Conservation (phyloP, 805 yeast species). For the Lachancea cidri region DNA sequence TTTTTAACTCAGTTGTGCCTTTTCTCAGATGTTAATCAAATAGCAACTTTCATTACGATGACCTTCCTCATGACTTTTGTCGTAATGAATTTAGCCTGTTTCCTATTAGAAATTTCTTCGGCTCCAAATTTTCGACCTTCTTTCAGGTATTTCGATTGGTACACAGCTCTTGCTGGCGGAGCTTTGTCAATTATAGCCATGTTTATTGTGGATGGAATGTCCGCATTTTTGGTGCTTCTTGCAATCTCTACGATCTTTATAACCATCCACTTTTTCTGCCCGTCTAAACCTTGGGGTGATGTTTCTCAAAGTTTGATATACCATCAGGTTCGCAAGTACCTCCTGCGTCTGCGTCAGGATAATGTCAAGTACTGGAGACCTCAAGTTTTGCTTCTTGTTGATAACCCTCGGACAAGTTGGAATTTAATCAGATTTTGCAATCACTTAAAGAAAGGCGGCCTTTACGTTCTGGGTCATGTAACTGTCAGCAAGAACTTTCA, state of each 20-base stretch:
- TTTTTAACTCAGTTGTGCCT: slow-evolving; percentile 75
- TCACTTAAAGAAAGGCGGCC: slow-evolving; percentile 90
- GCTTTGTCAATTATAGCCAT: slow-evolving; percentile 69
- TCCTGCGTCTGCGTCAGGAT: slow-evolving; percentile 72
- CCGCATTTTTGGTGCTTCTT: slow-evolving; percentile 72
- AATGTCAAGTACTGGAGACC: slow-evolving; percentile 99
- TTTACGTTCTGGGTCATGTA: slow-evolving; percentile 90
- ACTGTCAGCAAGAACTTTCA: slow-evolving; percentile 55
- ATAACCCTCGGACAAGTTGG: slow-evolving; percentile 91
- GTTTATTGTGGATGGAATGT: slow-evolving; percentile 90
- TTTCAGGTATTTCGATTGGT: slow-evolving; percentile 76
- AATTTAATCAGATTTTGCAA: slow-evolving; percentile 88
- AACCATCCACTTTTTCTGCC: slow-evolving; percentile 82
- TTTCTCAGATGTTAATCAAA: slow-evolving; percentile 85
- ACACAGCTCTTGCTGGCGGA: slow-evolving; percentile 78
- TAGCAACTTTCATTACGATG: slow-evolving; percentile 95
- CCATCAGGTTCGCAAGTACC: slow-evolving; percentile 92
- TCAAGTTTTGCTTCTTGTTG: slow-evolving; percentile 81
- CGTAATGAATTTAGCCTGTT: slow-evolving; percentile 91
- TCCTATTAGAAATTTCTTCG: slow-evolving; percentile 75
- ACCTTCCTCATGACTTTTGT: slow-evolving; percentile 95
- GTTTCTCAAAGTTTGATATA: slow-evolving; percentile 92
- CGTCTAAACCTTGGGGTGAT: slow-evolving; percentile 98
- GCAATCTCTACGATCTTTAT: slow-evolving; percentile 63
- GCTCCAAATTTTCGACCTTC: slow-evolving; percentile 99